phyloP scores from a whole-genome alignment of 768 basidiomycete species.

The Kwoniella pini region DNA sequence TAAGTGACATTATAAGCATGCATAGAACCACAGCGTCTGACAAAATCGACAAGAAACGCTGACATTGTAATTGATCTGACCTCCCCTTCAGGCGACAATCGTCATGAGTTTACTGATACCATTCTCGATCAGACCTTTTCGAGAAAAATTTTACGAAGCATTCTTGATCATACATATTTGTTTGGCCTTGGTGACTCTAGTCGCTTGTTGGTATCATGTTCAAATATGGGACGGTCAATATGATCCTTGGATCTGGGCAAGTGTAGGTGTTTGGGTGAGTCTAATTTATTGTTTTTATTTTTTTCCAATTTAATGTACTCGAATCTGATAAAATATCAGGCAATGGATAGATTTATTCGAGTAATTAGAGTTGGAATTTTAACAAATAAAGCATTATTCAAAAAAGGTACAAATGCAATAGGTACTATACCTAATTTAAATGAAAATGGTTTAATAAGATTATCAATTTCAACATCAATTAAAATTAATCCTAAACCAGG shows the following conservation, averaged over 20 bases:
- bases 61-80: not conserved
- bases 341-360: conserved; percentile 28
- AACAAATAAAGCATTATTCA: conserved; percentile 10
- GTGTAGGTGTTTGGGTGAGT: conserved; percentile 36
- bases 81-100: conserved; percentile 20
- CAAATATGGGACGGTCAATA: conserved; percentile 31
- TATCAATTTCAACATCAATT: conserved; percentile 20
- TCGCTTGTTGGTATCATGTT: conserved; percentile 34
- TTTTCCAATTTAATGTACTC: too few species aligned
- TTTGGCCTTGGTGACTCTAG: conserved; percentile 22
- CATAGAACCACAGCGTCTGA: too few species aligned
- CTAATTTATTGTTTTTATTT: not conserved
- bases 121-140: conserved; percentile 29
- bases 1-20: conserved; percentile 17
- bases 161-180: conserved; percentile 36
- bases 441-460: conserved; percentile 20
- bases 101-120: conserved; percentile 32
- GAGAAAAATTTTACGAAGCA: conserved; percentile 32
- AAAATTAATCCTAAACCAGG: conserved; percentile 24
- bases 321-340: too few species aligned
- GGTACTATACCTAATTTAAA: not conserved
- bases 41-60: not conserved
- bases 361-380: conserved; percentile 26
- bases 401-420: conserved; percentile 18
- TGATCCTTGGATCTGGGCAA: conserved; percentile 31